Evolutionary conservation across 2,329 filamentous ascomycete species (phyloP), one percentile per base, ranked within the genome.

Genomic region (Clarireedia homoeocarpa): DNA sequence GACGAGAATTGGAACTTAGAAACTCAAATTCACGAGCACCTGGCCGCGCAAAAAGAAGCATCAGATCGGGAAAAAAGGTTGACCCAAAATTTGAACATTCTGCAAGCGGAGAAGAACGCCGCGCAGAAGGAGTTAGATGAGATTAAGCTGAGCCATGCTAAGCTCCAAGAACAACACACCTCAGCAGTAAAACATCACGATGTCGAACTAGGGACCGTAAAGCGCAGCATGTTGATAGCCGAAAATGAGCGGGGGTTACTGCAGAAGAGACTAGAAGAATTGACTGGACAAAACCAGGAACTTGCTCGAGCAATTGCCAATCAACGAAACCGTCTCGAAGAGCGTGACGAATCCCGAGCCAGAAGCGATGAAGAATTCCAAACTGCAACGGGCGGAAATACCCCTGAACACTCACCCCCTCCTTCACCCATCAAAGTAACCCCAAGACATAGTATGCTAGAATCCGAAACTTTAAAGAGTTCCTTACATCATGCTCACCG

Each of bases 1-100:
- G 94, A 99, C 67, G 94, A 97, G 71, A 99, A 97, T 70, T 99
- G 94, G 94, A 92, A 88, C 61, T 79, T 99, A 39, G 94, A 99
- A 71, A 95, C 91, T 0, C 89, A 91, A 65, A 80, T 95, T 23
- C 94, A 96, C 66, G 91, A 97, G 61, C 77, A 92, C 44, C 79
- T 88, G 52, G 80, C 86, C 6, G 78, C 82, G 15, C 81, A 87
- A 60, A 89, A 85, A 68, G 89, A 95, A 48, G 81, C 88, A 1
- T 77, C 84, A 14, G 91, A 94, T 67, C 86, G 87, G 59, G 91
- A 96, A 71, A 88, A 90, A 71, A 88, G 88, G 69, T 78, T 96
- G 42, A 84, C 80, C 14, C 86, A 91, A 65, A 80, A 78, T 49
- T 75, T 99, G 51, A 88, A 84, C 58, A 65, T 83, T 27, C 74